Base-by-base conservation (phyloP, 2,329 filamentous ascomycete species). In the Stromatinia cepivora region DNA sequence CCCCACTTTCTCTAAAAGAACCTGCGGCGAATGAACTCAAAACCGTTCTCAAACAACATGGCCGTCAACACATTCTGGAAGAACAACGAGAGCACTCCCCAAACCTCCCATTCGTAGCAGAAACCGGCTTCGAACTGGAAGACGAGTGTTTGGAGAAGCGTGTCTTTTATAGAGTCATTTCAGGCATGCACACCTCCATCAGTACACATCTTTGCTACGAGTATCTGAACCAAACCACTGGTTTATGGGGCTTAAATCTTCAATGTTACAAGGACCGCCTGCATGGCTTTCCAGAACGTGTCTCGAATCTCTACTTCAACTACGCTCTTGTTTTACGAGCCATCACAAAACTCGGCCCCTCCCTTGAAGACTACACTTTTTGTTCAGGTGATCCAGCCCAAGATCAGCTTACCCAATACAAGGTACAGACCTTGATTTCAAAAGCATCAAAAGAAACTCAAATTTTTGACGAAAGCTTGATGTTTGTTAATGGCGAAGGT, bases 301-400 rank as follows among this genome's bases (percentile, higher is more conserved):
- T 99, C 77, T 95, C 94, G 74, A 99, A 99, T 80, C 85, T 99
- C 63, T 99, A 99, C 83, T 99, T 99, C 84, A 98, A 99, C 86
- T 99, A 97, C 78, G 95, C 95, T 0, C 86, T 99, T n/a, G 85
- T 99, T 53, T 91, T 94, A 36, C 91, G 95, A 63, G 95, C 95
- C 17, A 87, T 98, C 53, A 91, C 92, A 66, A 99, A 99, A 81
- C 86, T 98, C 11, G 92, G 91, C 17, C 91, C 92, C 34, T 90
- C 94, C 75, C 85, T 98, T 13, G 84, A 81, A 42, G 84, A 87
- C 72, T 98, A 98, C 82, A 95, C 92, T 0, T 99, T 97, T 80
- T 99, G 95, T 81, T 91, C 90, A 6, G 93, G 93, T 71, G 95
- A 99, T 77, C 84, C 88, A 0, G 84, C 84, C 2, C 92, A 97